Evolutionary conservation across 2,329 filamentous ascomycete genomes (phyloP).

Genomic region (Cercospora citrullina): DNA sequence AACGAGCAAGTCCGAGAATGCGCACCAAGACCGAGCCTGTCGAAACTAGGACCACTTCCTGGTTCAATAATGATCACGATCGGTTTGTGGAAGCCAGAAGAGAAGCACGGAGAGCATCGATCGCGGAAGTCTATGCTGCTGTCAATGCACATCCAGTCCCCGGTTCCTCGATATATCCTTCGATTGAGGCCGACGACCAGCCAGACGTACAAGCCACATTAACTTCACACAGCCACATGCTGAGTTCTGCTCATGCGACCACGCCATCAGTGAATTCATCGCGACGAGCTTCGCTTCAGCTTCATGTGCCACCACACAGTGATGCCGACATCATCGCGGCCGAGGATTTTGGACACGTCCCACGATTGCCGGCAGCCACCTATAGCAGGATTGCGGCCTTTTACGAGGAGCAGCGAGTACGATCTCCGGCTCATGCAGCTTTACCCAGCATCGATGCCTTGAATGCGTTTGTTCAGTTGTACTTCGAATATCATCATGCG

Average conservation of each 20-base stretch:
- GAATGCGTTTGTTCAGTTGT: conserved; percentile 15
- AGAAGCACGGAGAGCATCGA: conserved; percentile 4
- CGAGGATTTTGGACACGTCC: conserved; percentile 8
- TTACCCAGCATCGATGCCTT: conserved; percentile 9
- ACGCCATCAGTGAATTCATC: neutral
- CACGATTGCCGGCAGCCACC: conserved; percentile 1
- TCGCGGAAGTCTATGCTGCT: neutral
- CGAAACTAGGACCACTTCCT: neutral
- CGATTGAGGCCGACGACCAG: neutral
- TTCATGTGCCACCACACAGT: neutral
- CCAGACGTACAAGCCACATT: neutral
- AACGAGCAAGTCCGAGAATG: neutral
- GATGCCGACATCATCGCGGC: conserved; percentile 8
- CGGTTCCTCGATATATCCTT: conserved; percentile 10
- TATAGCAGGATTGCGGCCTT: conserved; percentile 7
- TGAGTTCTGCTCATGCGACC: neutral
- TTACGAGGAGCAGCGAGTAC: conserved; percentile 2
- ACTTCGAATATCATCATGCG: conserved; percentile 12
- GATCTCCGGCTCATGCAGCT: neutral
- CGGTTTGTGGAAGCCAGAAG: neutral
- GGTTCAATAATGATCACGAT: conserved; percentile 8
- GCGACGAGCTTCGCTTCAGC: neutral
- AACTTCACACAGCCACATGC: neutral
- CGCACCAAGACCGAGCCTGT: conserved; percentile 4
- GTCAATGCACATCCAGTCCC: conserved; percentile 9